A percentile compares a stretch with the other conserved stretches of the same genome.
Conservation (phyloP, 2,329 filamentous ascomycete genomes). For the Pleoardoris graminearum region DNA sequence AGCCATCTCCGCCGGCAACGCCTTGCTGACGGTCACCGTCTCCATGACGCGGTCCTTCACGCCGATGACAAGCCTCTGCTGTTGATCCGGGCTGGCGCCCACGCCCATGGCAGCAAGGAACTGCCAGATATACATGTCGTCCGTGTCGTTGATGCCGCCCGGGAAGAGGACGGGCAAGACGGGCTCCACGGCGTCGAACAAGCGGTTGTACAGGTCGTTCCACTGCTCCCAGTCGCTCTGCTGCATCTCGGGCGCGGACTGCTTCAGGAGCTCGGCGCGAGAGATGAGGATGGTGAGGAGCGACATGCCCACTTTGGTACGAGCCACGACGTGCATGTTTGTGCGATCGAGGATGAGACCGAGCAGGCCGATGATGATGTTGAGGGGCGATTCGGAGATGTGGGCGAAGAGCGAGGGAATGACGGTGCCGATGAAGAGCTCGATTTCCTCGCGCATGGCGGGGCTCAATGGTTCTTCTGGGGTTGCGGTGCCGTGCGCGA, state of each 20-base stretch:
- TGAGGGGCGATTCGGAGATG: conserved; percentile 85
- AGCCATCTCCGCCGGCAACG: conserved; percentile 82
- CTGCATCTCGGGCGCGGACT: conserved; percentile 68
- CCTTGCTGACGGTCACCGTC: conserved; percentile 86
- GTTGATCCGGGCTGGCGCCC: conserved; percentile 89
- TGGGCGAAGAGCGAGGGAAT: conserved; percentile 90
- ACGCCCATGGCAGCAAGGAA: conserved; percentile 95
- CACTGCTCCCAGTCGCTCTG: conserved; percentile 75
- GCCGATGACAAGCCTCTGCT: conserved; percentile 88
- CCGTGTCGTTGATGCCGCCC: conserved; percentile 82
- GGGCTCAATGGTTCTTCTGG: conserved; percentile 69
- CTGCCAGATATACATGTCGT: conserved; percentile 98
- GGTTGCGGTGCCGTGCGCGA: conserved; percentile 75
- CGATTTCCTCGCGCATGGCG: conserved; percentile 84
- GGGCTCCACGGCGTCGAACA: conserved; percentile 87
- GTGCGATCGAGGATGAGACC: conserved; percentile 80
- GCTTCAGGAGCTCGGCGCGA: conserved; percentile 89
- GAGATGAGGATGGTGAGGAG: conserved; percentile 94
- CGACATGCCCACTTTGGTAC: conserved; percentile 83
- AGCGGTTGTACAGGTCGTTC: conserved; percentile 77
- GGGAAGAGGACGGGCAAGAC: conserved; percentile 86
- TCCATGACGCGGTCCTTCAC: conserved; percentile 99
- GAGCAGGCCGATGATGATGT: conserved; percentile 87
- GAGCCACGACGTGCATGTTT: conserved; percentile 81
- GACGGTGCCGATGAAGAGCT: conserved; percentile 84